phyloP scores from a whole-genome alignment of 148 eudicot genomes.

The Euryodendron excelsum region DNA sequence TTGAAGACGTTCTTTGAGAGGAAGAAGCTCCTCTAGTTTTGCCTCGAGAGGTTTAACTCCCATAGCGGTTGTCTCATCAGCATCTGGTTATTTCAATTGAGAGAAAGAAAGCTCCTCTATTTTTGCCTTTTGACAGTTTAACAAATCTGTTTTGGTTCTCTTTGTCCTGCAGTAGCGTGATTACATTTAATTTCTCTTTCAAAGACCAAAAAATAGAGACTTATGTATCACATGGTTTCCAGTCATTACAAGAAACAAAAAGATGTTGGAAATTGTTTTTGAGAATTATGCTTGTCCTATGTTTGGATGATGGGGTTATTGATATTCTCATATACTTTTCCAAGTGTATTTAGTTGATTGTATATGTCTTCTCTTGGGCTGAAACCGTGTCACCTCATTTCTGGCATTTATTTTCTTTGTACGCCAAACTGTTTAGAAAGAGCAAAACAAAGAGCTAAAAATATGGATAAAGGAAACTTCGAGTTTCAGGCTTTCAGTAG shows the following conservation, averaged over 20 bases:
- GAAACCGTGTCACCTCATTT: too few species aligned
- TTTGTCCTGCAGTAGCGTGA: not conserved
- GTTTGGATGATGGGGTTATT: too few species aligned
- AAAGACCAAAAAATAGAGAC: not conserved
- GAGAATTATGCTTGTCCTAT: not conserved
- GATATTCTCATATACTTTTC: too few species aligned
- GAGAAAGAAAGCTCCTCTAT: not conserved
- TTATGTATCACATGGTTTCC: not conserved
- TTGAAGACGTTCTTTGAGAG: constrained; percentile 57
- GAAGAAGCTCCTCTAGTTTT: constrained; percentile 49
- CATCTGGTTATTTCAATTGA: not conserved
- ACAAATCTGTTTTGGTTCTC: not conserved
- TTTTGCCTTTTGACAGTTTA: not conserved
- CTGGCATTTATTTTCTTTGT: too few species aligned
- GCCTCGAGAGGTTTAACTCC: not conserved
- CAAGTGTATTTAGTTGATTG: too few species aligned
- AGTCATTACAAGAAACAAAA: not conserved
- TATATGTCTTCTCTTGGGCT: too few species aligned
- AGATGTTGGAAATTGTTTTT: not conserved
- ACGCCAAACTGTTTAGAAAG: too few species aligned
- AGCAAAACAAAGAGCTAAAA: too few species aligned
- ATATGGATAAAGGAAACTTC: too few species aligned
- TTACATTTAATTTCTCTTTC: not conserved
- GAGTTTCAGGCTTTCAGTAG: too few species aligned
- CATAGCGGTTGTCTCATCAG: not conserved